Evolutionary conservation across 306 rosid genomes (phyloP).

Genomic region (Medicago ruthenica): DNA sequence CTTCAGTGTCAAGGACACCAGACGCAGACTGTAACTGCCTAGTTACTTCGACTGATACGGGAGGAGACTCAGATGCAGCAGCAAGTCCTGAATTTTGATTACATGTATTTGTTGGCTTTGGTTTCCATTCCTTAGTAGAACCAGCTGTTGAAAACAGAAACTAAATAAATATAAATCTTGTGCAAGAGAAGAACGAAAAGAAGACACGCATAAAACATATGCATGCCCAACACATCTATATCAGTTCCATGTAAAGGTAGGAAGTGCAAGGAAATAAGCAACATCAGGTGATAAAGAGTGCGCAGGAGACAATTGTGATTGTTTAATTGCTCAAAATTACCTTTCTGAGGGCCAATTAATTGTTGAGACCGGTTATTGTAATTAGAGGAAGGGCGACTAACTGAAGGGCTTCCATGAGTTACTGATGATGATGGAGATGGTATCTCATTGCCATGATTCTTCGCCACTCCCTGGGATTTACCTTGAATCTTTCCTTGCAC

Average conservation of each 20-base stretch:
- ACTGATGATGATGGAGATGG: slow-evolving; percentile 54
- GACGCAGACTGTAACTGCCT: slow-evolving; percentile 57
- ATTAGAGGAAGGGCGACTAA: slow-evolving; percentile 76
- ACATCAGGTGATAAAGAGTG: too few relatives aligned
- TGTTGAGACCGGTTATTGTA: slow-evolving; percentile 74
- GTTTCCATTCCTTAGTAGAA: slow-evolving; percentile 97
- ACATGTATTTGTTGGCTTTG: slow-evolving; percentile 64
- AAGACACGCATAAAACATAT: too few relatives aligned
- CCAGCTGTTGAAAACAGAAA: slow-evolving; percentile 67
- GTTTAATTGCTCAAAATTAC: slow-evolving; percentile 41
- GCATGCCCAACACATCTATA: too few relatives aligned
- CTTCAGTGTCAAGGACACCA: slow-evolving; percentile 63
- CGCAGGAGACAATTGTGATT: too few relatives aligned
- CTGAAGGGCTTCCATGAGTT: slow-evolving; percentile 57
- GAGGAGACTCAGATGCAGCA: slow-evolving; percentile 56
- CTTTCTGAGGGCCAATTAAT: slow-evolving; percentile 70
- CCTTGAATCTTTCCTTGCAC: slow-evolving; percentile 58
- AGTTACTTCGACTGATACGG: slow-evolving; percentile 49
- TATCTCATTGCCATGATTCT: slow-evolving; percentile 59
- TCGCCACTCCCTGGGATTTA: slow-evolving; percentile 63
- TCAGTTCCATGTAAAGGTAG: too few relatives aligned
- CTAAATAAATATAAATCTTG: too few relatives aligned
- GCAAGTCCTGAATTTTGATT: slow-evolving; percentile 65
- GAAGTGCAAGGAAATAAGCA: too few relatives aligned
- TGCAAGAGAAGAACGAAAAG: too few relatives aligned